Conservation (phyloP, 2,329 filamentous ascomycete genomes). For the Stagonosporopsis cucurbitacearum region DNA sequence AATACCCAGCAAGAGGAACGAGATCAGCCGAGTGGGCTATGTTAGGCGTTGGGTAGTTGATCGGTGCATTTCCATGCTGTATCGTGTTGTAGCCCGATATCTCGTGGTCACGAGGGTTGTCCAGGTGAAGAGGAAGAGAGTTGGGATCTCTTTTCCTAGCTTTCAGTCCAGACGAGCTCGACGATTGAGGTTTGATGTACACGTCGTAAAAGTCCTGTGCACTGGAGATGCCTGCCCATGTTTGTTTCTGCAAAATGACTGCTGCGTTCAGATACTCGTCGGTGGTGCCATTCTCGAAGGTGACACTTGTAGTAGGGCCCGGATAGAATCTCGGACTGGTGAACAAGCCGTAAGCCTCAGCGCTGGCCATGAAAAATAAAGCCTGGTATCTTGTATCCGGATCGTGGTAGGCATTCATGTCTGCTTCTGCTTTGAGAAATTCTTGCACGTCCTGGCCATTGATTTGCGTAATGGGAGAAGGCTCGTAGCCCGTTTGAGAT, state of each 20-base stretch:
- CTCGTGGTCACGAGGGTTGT: constrained; percentile 39
- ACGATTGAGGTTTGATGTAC: constrained; percentile 35
- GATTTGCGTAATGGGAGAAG: constrained; percentile 49
- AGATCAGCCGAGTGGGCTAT: constrained; percentile 40
- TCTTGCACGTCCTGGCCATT: constrained; percentile 45
- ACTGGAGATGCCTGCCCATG: constrained; percentile 43
- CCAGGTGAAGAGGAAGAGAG: constrained; percentile 33
- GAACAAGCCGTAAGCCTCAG: constrained; percentile 40
- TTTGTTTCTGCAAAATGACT: constrained; percentile 26
- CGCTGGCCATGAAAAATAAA: constrained; percentile 47
- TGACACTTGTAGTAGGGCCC: constrained; percentile 35
- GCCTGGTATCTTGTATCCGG: constrained; percentile 51
- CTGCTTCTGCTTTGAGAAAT: constrained; percentile 45
- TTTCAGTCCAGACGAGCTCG: constrained; percentile 14
- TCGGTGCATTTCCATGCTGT: constrained; percentile 32
- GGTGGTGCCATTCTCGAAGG: constrained; percentile 48
- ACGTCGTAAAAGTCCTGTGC: constrained; percentile 51
- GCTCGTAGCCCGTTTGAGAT: constrained; percentile 29
- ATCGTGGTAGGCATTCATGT: constrained; percentile 46
- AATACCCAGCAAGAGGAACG: constrained; percentile 55
- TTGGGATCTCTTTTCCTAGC: constrained; percentile 37
- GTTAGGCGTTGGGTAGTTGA: constrained; percentile 47
- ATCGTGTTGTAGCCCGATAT: constrained; percentile 28
- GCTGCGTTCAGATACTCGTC: constrained; percentile 41
- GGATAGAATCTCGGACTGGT: constrained; percentile 45